Evolutionary conservation across 192 early-diverging fungal genomes (phyloP).

Genomic region (Rhizophagus prolifer): DNA sequence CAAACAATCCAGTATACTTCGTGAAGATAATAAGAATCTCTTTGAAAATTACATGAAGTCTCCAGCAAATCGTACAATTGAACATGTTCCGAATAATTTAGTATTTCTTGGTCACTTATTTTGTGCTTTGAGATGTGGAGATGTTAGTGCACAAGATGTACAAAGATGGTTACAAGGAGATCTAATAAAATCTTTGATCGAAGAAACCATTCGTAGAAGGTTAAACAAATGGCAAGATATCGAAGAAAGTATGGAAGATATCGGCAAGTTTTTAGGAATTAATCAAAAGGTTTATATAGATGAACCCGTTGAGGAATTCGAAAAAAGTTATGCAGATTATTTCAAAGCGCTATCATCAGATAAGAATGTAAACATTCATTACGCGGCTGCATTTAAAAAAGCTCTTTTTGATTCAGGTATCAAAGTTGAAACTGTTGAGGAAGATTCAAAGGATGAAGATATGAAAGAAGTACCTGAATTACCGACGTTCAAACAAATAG

Average conservation of each 20-base stretch:
- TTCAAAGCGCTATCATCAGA: conserved; percentile 10
- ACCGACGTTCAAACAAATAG: conserved; percentile 3
- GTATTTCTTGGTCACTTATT: conserved; percentile 44
- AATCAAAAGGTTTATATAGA: conserved; percentile 32
- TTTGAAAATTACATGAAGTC: conserved; percentile 35
- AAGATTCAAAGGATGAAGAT: not conserved
- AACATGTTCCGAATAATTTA: conserved; percentile 41
- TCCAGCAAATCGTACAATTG: conserved; percentile 39
- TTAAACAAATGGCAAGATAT: conserved; percentile 34
- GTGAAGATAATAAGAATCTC: conserved; percentile 38
- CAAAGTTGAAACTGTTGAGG: not conserved
- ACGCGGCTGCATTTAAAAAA: conserved; percentile 17
- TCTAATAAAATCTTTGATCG: conserved; percentile 35
- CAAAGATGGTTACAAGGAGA: conserved; percentile 12
- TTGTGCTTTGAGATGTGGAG: conserved; percentile 40
- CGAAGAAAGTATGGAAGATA: conserved; percentile 31
- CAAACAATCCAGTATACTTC: conserved; percentile 31
- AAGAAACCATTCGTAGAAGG: conserved; percentile 40
- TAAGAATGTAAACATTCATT: not conserved
- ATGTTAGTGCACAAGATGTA: conserved; percentile 33
- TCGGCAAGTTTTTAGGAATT: conserved; percentile 32
- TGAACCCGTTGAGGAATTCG: conserved; percentile 22
- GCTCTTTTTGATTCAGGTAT: conserved; percentile 18
- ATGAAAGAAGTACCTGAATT: not conserved
- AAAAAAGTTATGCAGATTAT: conserved; percentile 32